Evolutionary conservation across 2,329 filamentous ascomycete species (phyloP).

Genomic region (Colletotrichum somersetense): DNA sequence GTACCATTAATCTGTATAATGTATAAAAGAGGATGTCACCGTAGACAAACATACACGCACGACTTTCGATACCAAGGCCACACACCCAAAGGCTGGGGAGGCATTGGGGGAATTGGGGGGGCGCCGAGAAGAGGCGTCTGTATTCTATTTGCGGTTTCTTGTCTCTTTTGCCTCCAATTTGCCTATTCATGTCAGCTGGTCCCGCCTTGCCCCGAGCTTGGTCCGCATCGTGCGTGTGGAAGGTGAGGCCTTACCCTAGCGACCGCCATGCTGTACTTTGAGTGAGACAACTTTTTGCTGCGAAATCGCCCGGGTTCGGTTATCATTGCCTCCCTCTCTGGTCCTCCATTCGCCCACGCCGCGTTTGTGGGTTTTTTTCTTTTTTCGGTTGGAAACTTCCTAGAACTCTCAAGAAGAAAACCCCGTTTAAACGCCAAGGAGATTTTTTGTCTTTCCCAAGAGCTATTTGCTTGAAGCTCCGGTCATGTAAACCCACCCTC

Average conservation of each 20-base stretch:
- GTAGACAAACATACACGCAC: constrained; percentile 22
- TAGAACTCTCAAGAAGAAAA: not conserved
- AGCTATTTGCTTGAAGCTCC: constrained; percentile 2
- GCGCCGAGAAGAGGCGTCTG: constrained; percentile 16
- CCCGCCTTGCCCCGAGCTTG: constrained; percentile 2
- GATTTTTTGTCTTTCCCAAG: not conserved
- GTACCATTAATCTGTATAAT: constrained; percentile 41
- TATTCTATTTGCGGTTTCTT: constrained; percentile 6
- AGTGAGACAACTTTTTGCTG: not conserved
- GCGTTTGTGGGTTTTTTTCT: not conserved
- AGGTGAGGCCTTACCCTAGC: constrained; percentile 32
- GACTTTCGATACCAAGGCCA: constrained; percentile 1
- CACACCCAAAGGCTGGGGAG: not conserved
- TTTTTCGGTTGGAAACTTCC: not conserved
- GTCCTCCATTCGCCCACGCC: too few relatives aligned
- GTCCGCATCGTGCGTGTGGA: constrained; percentile 1
- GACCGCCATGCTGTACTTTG: not conserved
- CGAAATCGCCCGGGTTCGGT: not conserved
- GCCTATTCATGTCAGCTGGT: constrained; percentile 22
- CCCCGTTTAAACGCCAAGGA: constrained; percentile 24
- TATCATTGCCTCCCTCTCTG: not conserved
- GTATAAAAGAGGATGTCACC: constrained; percentile 29
- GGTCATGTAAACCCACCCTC: not conserved
- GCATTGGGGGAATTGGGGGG: not conserved
- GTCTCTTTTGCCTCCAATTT: not conserved